Conservation (phyloP, 2,329 filamentous ascomycete genomes). For the Aspergillus eucalypticola region DNA sequence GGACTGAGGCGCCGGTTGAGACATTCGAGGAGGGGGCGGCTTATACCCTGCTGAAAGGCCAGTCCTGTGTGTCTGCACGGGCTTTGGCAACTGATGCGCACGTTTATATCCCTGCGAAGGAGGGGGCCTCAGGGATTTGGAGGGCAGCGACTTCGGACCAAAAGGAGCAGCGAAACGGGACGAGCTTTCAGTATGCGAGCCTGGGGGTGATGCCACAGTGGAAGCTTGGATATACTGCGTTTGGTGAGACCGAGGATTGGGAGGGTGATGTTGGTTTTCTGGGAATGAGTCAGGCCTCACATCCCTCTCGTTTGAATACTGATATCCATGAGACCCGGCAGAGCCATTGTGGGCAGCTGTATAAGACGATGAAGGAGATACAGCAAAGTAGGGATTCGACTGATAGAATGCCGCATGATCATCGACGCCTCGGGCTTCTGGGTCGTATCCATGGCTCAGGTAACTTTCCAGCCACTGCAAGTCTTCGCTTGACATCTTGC, state of each 20-base stretch:
- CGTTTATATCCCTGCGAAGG: not conserved
- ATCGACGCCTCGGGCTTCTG: conserved; percentile 5
- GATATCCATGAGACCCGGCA: not conserved
- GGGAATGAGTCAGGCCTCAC: not conserved
- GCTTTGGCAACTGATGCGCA: conserved; percentile 1
- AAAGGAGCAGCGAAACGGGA: not conserved
- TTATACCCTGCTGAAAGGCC: not conserved
- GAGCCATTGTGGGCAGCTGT: not conserved
- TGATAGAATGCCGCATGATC: not conserved
- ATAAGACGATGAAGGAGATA: not conserved
- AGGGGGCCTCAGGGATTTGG: not conserved
- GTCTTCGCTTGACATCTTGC: conserved; percentile 22
- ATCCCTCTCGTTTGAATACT: conserved; percentile 1
- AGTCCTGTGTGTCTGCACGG: not conserved
- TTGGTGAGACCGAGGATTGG: not conserved
- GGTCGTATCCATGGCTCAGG: conserved; percentile 7
- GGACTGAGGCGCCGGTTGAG: not conserved
- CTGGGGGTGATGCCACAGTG: not conserved
- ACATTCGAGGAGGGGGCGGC: not conserved
- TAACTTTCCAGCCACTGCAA: conserved; percentile 22
- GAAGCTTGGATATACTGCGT: not conserved
- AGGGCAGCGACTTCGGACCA: not conserved
- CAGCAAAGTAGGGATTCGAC: conserved; percentile 1
- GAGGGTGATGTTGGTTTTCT: not conserved
- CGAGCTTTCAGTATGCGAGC: not conserved